Base-by-base conservation (phyloP, 2,329 filamentous ascomycete genomes). In the Apiospora pterosperma region DNA sequence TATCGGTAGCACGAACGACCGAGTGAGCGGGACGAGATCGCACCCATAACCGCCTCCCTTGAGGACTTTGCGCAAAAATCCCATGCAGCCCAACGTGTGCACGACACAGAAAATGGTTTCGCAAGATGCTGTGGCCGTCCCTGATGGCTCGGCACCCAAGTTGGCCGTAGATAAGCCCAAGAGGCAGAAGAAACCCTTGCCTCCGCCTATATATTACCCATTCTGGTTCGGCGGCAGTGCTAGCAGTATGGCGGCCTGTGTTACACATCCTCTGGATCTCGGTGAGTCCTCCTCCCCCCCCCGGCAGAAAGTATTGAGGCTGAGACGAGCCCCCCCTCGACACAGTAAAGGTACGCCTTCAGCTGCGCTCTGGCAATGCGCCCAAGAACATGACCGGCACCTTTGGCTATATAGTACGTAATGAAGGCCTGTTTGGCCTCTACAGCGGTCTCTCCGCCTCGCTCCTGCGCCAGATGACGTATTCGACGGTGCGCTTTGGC, bases 181-280 rank as follows among this genome's bases (percentile, higher is more conserved):
- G 65, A 66, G 66, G 12, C 69, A 78, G 70, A 79, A 80, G 73
- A 80, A 80, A 67, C 67, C 75, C 70, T 36, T 85, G 48, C 79
- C 80, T 67, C 71, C 74, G 65, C 71, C 73, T 62, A 72, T 81
- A 25, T 69, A 73, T 36, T 95, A 95, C 80, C 92, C 92, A 11
- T 95, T 95, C 79, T 98, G 95, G 96, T 98, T 99, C 77, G 96
- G 96, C 68, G 96, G 96, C 64, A 97, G 92, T 76, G 93, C 95
- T 61, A 96, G 92, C 75, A 96, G 92, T 76, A 90, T 96, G 83
- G 95, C 95, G 41, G 94, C 95, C 55, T 90, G 89, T 71, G 92
- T 97, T 60, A 98, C 95, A 36, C 95, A 98, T 84, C 95, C 95
- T 61, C 83, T 98, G 75, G 94, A 97, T 85, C 84, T 97, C 69